Evolutionary conservation across 768 basidiomycete species (phyloP).

Genomic region (Phylloporus arenicola): DNA sequence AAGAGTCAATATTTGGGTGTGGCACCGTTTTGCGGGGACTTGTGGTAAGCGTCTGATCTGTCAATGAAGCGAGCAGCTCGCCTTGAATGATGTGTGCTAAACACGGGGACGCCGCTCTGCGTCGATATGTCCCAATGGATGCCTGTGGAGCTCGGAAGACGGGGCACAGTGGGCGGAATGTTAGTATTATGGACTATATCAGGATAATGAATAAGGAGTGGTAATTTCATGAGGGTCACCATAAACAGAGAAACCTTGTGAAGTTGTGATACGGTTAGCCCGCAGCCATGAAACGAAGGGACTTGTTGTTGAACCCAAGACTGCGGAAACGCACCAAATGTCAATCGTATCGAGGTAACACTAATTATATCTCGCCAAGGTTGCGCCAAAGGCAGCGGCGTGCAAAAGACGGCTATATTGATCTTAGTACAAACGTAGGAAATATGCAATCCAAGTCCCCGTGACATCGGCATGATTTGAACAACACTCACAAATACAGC

Average conservation of each 20-base stretch:
- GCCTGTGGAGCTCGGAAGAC: neutral
- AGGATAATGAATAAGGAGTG: neutral
- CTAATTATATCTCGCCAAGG: neutral
- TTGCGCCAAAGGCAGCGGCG: neutral
- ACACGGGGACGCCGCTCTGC: neutral
- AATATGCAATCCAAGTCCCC: slow-evolving; percentile 2
- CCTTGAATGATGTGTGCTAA: too few relatives aligned
- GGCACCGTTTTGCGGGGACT: too few relatives aligned
- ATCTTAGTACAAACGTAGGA: neutral
- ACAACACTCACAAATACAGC: slow-evolving; percentile 12
- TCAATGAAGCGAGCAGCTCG: too few relatives aligned
- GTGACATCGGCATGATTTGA: neutral
- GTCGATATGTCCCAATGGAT: neutral
- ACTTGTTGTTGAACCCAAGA: neutral
- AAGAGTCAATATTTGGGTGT: neutral
- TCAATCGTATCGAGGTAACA: neutral
- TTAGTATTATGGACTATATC: neutral
- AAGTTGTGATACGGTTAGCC: neutral
- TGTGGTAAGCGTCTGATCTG: too few relatives aligned
- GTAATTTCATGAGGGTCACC: neutral
- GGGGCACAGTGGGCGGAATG: neutral
- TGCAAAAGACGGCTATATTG: neutral
- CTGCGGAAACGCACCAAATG: neutral
- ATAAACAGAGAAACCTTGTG: neutral
- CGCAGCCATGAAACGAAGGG: neutral